Base-by-base conservation (phyloP, 768 basidiomycete genomes). In the Podaxis sp. region DNA sequence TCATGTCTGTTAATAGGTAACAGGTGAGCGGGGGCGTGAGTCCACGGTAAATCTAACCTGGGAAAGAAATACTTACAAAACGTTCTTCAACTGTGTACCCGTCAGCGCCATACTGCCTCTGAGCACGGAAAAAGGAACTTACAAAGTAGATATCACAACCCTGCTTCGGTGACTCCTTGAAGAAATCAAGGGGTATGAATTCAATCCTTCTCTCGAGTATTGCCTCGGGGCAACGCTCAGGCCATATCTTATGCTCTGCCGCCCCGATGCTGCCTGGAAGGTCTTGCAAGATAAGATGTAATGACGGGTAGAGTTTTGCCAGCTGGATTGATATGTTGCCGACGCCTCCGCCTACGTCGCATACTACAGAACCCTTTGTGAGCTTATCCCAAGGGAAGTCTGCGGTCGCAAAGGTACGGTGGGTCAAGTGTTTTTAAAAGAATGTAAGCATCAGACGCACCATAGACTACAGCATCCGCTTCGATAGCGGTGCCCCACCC, bases 91-190 rank as follows among this genome's bases (percentile, higher is more conserved):
- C 77, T 78, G 32, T 10, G 6, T 13, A 23, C 40, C 48, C 13
- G 27, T 50, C 25, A 46, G 25, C 5, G 37, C n/a, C 32, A 25
- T 6, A 14, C 35, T 16, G 11, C 9, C 18, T 47, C 27, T 27
- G 16, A 38, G 32, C 2, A 57, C 9, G 11, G 5, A 23, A 11
- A 44, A 21, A 10, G 21, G 11, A 14, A 69, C 74, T 61, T 59
- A 81, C 79, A 65, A 79, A 78, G 64, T 80, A 79, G 14, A 79
- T 67, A 62, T 79, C 74, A 44, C 73, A 74, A 14, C 69, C 72
- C 11, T 63, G 62, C 37, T 74, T 69, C 1, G 79, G 77, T 3
- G 73, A 51, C 18, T 75, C 72, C 10, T 64, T 65, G 58, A 80
- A 76, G 64, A 81, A 80, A 58, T 81, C 74, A 28, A 80, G 67